These are phyloP conservation scores for Neonectria neomacrospora DNA, from an alignment of 2,329 filamentous ascomycete genomes.

Conservation along the genomic window DNA sequence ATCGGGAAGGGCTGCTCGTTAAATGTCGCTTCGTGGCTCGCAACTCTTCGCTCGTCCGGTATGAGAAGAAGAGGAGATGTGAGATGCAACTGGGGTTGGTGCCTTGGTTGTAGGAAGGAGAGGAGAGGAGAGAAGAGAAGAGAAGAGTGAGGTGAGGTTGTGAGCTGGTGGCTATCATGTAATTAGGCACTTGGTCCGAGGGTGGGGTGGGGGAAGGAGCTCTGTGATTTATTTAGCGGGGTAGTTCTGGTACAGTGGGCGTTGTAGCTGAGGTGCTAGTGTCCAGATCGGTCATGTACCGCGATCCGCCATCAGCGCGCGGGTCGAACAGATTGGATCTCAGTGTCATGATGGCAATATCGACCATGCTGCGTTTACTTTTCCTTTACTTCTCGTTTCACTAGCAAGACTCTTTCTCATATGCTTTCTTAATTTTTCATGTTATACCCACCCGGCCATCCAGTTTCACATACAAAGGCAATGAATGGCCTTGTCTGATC, in stretches of 20 bases:
- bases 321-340: too few relatives aligned
- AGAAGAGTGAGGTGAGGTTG: constrained; percentile 17
- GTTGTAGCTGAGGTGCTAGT: constrained; percentile 5
- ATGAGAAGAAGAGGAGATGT: background rate
- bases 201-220: constrained; percentile 19
- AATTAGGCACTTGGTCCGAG: constrained; percentile 11
- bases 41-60: background rate
- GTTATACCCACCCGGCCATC: background rate
- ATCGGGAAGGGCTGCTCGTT: background rate
- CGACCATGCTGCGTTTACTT: background rate
- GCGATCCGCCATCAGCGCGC: background rate
- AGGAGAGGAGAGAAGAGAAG: constrained; percentile 22
- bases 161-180: background rate
- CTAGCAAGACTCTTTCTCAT: background rate
- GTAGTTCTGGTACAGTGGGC: background rate
- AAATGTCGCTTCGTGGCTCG: background rate
- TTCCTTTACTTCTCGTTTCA: background rate
- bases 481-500: constrained; percentile 16
- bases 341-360: background rate
- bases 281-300: background rate
- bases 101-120: background rate
- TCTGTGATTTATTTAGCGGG: constrained; percentile 18
- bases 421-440: constrained; percentile 8
- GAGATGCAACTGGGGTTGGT: background rate
- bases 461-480: constrained; percentile 10